These are phyloP conservation scores for Plenodomus lindquistii DNA, from an alignment of 2,329 filamentous ascomycete species.

Conservation along the genomic window DNA sequence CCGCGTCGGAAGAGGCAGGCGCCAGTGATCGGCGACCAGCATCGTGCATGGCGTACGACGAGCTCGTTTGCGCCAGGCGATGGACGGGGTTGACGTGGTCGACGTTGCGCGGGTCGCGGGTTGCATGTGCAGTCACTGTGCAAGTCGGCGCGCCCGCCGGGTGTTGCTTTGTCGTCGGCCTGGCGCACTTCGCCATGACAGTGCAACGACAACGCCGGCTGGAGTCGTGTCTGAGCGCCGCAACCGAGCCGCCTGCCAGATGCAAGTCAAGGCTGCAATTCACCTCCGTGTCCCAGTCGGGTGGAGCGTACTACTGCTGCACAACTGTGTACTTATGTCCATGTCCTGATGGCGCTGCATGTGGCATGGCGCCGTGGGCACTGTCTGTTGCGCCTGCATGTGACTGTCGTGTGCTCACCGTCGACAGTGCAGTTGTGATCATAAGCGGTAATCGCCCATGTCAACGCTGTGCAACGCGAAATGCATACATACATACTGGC, in stretches of 20 bases:
- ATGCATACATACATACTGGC: not conserved
- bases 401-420: constrained; percentile 12
- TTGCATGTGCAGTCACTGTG: constrained; percentile 2
- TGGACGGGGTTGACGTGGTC: constrained; percentile 10
- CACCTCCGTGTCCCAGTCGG: not conserved
- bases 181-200: constrained; percentile 11
- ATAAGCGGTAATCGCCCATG: constrained; percentile 9
- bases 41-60: constrained; percentile 15
- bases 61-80: constrained; percentile 6
- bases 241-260: not conserved
- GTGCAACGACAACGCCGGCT: constrained; percentile 2
- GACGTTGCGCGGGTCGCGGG: constrained; percentile 2
- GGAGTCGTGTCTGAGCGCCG: constrained; percentile 1
- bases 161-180: constrained; percentile 15
- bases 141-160: constrained; percentile 1
- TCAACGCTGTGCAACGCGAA: not conserved
- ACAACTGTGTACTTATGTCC: too few relatives aligned
- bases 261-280: constrained; percentile 1
- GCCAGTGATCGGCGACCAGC: constrained; percentile 17
- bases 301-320: not conserved
- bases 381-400: constrained; percentile 13
- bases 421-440: constrained; percentile 7
- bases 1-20: constrained; percentile 15
- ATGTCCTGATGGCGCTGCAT: constrained; percentile 8
- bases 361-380: constrained; percentile 16